Percentiles rank a stretch among this genome's conserved stretches.
Conservation (phyloP, 441 rosid species). For the Metrosideros polymorpha region DNA sequence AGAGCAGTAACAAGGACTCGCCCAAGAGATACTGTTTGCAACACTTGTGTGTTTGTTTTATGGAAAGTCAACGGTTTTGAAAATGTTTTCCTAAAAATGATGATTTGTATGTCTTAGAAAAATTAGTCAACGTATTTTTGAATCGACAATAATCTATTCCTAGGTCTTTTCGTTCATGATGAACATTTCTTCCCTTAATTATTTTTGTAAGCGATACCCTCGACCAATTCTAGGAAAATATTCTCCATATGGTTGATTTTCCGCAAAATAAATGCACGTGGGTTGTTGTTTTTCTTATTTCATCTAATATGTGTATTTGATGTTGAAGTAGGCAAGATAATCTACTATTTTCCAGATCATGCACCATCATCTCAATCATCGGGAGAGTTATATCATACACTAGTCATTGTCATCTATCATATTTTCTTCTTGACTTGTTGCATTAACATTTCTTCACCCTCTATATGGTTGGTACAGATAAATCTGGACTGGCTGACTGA, state of each 20-base stretch:
- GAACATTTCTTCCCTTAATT: too few species aligned
- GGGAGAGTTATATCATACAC: background rate
- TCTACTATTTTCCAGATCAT: background rate
- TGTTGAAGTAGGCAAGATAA: background rate
- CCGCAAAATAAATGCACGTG: background rate
- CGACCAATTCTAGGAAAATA: background rate
- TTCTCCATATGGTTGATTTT: too few species aligned
- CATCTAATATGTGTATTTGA: background rate
- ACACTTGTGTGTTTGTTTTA: background rate
- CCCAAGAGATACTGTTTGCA: background rate
- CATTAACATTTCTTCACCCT: rapidly evolving
- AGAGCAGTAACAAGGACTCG: background rate
- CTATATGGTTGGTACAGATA: background rate
- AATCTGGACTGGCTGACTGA: background rate
- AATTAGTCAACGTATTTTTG: too few species aligned
- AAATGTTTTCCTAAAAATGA: too few species aligned
- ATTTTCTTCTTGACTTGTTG: background rate
- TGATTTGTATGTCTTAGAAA: too few species aligned
- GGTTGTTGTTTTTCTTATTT: background rate
- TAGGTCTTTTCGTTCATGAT: too few species aligned
- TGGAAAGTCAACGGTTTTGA: background rate
- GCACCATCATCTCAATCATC: background rate
- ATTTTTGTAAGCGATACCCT: too few species aligned
- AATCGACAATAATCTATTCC: background rate
- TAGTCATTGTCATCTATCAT: background rate